phyloP scores from a whole-genome alignment of 352 stramenopile genomes.

The Blastocystis sp. region DNA sequence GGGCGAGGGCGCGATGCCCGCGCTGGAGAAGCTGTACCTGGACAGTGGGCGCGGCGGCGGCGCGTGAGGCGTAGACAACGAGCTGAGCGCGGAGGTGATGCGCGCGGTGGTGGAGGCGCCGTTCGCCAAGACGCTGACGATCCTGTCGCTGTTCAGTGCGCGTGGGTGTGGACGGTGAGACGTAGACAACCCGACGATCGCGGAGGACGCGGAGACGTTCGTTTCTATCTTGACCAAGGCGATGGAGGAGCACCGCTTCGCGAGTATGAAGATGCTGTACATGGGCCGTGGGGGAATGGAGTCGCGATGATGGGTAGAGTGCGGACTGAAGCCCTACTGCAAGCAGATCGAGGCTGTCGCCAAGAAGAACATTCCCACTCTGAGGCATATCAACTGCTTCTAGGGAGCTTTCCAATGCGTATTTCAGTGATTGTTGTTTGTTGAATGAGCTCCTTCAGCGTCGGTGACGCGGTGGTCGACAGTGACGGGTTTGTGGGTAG shows the following conservation, averaged over 20 bases:
- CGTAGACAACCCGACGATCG: slow-evolving; percentile 51
- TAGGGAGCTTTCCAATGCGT: slow-evolving; percentile 1
- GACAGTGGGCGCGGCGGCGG: not conserved
- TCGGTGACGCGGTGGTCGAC: slow-evolving; percentile 39
- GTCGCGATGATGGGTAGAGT: not conserved
- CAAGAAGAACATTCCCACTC: slow-evolving; percentile 51
- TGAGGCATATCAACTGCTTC: slow-evolving; percentile 54
- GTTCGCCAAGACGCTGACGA: slow-evolving; percentile 46
- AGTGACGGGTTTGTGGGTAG: not conserved
- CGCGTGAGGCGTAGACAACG: slow-evolving; percentile 38
- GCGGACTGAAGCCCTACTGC: slow-evolving; percentile 45
- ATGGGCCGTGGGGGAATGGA: slow-evolving; percentile 2
- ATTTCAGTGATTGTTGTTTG: not conserved
- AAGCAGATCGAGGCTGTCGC: slow-evolving; percentile 20
- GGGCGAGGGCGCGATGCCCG: not conserved
- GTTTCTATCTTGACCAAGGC: slow-evolving; percentile 10
- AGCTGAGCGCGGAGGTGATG: slow-evolving; percentile 18
- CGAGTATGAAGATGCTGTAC: slow-evolving; percentile 50
- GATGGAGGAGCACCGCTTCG: slow-evolving; percentile 45
- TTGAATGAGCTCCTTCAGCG: not conserved
- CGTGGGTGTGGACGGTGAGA: not conserved
- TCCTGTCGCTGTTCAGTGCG: slow-evolving; percentile 49
- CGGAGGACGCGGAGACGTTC: slow-evolving; percentile 44
- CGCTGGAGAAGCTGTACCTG: slow-evolving; percentile 51
- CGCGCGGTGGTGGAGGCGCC: slow-evolving; percentile 11